Evolutionary conservation across 768 basidiomycete species (phyloP), one percentile per base, ranked within the genome.

Genomic region (Sistotremastrum suecicum): DNA sequence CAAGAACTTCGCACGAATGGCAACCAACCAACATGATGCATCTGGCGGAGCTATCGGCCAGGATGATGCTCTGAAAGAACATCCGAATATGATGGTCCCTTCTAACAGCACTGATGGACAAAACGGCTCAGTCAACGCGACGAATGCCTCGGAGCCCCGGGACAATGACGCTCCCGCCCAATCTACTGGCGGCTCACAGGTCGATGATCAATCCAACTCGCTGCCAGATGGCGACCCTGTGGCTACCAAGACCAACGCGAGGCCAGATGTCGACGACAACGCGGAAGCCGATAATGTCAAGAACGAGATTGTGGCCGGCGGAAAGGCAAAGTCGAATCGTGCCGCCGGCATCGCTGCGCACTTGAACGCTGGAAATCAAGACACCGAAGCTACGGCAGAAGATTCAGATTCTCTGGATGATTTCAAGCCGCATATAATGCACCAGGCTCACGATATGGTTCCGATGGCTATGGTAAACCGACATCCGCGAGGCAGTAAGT

Each of bases 381-480:
- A 63, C 9, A 66, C 65, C 7, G 43, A 55, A 30, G 63, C 53
- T 7, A 62, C 59, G 10, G 47, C 60, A 1, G 54, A 56, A 42
- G 54, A 58, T 34, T 57, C 60, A 37, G 46, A 54, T 3, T 48
- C 55, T 4, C 48, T 49, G n/a, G 68, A 72, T 45, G 75, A 76
- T 45, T 78, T 79, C 60, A 60, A 65, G 11, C 82, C 81, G 9
- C 76, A 80, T 52, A 64, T 78, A 44, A 56, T 81, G 3, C 79
- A 82, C 48, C 60, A 64, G 11, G 62, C 67, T n/a, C 77, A 79
- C 48, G 60, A 62, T 10, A 71, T 72, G 36, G 68, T 76, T 53
- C 80, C 80, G 3, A 80, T 83, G 43, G 79, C 70, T 3, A 65
- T 83, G 62, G 71, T 78, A 46, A 79, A 75, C 59, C 71, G 80